Conservation (phyloP, 371 early-diverging fungal species). For the Mortierella sp. region DNA sequence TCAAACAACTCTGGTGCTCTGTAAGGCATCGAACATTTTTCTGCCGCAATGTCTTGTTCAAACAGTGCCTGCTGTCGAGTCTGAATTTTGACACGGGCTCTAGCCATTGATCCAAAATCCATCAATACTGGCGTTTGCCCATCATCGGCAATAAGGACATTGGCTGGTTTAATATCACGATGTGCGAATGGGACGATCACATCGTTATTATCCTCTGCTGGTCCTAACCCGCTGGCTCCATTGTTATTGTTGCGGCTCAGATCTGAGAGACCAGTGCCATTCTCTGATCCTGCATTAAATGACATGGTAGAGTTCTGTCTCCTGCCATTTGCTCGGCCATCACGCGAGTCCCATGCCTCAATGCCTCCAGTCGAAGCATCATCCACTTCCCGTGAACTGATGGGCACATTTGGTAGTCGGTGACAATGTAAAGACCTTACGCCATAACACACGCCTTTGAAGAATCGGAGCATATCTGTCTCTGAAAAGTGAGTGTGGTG, state of each 20-base stretch:
- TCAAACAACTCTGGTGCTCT: constrained; percentile 89
- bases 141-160: constrained; percentile 74
- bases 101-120: constrained; percentile 82
- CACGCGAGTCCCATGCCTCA: constrained; percentile 54
- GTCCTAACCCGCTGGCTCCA: constrained; percentile 21
- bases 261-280: constrained; percentile 33
- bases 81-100: constrained; percentile 69
- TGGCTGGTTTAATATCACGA: constrained; percentile 86
- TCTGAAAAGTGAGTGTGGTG: constrained; percentile 69
- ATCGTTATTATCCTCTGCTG: constrained; percentile 45
- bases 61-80: constrained; percentile 73
- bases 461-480: constrained; percentile 68
- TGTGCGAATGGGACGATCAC: constrained; percentile 74
- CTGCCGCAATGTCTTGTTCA: constrained; percentile 83
- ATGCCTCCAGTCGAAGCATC: constrained; percentile 33
- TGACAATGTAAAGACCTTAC: constrained; percentile 72
- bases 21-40: constrained; percentile 82
- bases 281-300: constrained; percentile 31
- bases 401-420: constrained; percentile 60
- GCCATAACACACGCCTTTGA: constrained; percentile 72
- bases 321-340: constrained; percentile 22
- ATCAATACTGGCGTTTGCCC: constrained; percentile 76
- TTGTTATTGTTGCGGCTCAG: constrained; percentile 16
- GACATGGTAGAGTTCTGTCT: constrained; percentile 37
- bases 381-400: constrained; percentile 53